Base-by-base conservation (phyloP, 2,329 filamentous ascomycete genomes). In the Claviceps purpurea region DNA sequence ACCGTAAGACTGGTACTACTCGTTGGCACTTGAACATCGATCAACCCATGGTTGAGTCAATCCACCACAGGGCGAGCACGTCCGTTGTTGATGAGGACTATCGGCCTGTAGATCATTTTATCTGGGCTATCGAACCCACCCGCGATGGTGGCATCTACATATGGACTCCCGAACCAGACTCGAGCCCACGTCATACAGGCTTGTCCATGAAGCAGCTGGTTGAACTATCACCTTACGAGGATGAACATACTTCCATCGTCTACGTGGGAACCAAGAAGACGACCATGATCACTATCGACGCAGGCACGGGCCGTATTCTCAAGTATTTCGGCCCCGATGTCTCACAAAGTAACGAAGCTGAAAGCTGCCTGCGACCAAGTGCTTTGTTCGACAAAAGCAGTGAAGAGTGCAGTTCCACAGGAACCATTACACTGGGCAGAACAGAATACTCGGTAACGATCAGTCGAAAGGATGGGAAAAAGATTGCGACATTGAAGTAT, bases 81-180 rank as follows among this genome's bases (percentile, higher is more conserved):
- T 85, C 85, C 30, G 64, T 76, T 53, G 64, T 80, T 45, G 73
- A 81, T 51, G 73, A 77, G 40, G 76, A 81, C 64, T 77, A 78
- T 60, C 73, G 77, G 47, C 70, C 81, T 24, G 82, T 93, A 58
- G 88, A 95, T 61, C 86, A 95, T 62, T 93, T 89, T 61, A 74
- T 95, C 47, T 98, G 93, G 89, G 90, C 95, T 52, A 87, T 98
- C 51, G 93, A 97, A 68, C 93, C 93, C 14, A 91, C 79, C 58
- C 82, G 85, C 58, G 86, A 95, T 65, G 93, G 93, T 4, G 83
- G 81, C 60, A 77, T 98, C 42, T 97, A 93, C 63, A 79, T 95
- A 50, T 93, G 93, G 75, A 81, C 83, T 24, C 88, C 89, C 1
- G 73, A 74, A 47, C 61, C 75, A 56, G 67, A 76, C 60, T 64